phyloP scores from a whole-genome alignment of 1,284 basidiomycete species.

The Boletus semigastroideus region DNA sequence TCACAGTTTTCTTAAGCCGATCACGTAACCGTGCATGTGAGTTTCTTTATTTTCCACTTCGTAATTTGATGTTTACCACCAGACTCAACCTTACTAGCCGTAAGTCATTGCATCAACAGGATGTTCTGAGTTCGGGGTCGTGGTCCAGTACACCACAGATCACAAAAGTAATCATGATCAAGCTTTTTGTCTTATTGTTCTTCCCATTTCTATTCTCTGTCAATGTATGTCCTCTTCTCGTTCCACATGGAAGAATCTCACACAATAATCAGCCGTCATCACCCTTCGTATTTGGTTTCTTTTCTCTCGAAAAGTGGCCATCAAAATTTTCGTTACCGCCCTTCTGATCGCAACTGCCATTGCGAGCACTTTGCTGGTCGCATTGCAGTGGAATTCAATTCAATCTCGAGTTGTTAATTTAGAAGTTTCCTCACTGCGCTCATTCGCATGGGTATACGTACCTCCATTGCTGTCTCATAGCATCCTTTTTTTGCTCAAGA shows the following conservation, averaged over 20 bases:
- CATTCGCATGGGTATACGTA: slow-evolving; percentile 10
- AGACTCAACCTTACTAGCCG: neutral
- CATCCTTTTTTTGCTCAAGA: slow-evolving; percentile 8
- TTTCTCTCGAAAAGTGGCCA: slow-evolving; percentile 3
- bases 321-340: slow-evolving; percentile 7
- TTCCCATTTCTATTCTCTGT: slow-evolving; percentile 11
- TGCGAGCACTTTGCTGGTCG: neutral
- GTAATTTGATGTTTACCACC: neutral
- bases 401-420: neutral
- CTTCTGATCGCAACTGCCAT: neutral
- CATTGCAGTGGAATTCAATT: neutral
- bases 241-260: neutral
- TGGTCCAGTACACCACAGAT: neutral
- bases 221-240: slow-evolving; percentile 3
- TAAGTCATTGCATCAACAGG: slow-evolving; percentile 1
- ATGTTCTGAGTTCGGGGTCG: neutral
- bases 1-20: neutral
- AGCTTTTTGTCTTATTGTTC: slow-evolving; percentile 5
- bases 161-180: neutral
- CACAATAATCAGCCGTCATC: slow-evolving; percentile 7
- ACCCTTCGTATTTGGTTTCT: slow-evolving; percentile 15
- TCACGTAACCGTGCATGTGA: neutral
- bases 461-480: slow-evolving; percentile 8
- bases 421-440: neutral
- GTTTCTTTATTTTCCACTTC: neutral